A percentile compares a stretch with the other conserved stretches of the same genome.
phyloP scores from a whole-genome alignment of 2,329 filamentous ascomycete species.

The Didymella lethalis region DNA sequence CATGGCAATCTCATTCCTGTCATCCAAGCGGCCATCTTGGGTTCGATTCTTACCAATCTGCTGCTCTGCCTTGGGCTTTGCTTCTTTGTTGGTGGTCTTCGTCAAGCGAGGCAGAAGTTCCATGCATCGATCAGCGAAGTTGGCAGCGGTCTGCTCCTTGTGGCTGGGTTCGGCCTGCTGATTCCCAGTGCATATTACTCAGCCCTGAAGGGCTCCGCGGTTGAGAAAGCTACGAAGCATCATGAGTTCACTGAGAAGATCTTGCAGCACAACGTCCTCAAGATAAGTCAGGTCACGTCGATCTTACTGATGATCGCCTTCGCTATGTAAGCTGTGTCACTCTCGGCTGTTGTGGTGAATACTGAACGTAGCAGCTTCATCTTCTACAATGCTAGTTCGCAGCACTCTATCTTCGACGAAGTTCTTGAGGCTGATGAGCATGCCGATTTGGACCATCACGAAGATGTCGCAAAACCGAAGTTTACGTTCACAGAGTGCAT shows the following conservation, averaged over 20 bases:
- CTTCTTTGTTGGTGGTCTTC: slow-evolving; percentile 79
- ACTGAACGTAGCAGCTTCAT: slow-evolving; percentile 67
- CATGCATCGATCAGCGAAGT: slow-evolving; percentile 80
- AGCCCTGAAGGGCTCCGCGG: slow-evolving; percentile 54
- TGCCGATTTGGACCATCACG: slow-evolving; percentile 68
- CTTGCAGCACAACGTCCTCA: slow-evolving; percentile 46
- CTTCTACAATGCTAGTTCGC: slow-evolving; percentile 76
- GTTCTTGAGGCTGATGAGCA: slow-evolving; percentile 76
- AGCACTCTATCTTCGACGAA: slow-evolving; percentile 79
- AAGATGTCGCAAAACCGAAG: slow-evolving; percentile 69
- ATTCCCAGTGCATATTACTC: slow-evolving; percentile 49
- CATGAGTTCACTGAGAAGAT: slow-evolving; percentile 45
- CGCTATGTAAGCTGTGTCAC: slow-evolving; percentile 58
- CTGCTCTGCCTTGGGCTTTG: slow-evolving; percentile 80
- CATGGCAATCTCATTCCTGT: slow-evolving; percentile 62
- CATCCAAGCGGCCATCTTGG: slow-evolving; percentile 83
- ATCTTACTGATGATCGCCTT: slow-evolving; percentile 49
- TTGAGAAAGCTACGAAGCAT: slow-evolving; percentile 37
- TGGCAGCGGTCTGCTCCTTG: slow-evolving; percentile 77
- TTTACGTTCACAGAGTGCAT: slow-evolving; percentile 78
- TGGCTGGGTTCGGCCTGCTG: slow-evolving; percentile 68
- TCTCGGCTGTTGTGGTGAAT: slow-evolving; percentile 54
- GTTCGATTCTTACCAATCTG: slow-evolving; percentile 82
- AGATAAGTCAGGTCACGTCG: slow-evolving; percentile 48
- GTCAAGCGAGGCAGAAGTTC: slow-evolving; percentile 73